phyloP scores from a whole-genome alignment of 2,329 filamentous ascomycete genomes.

The Penicillium sp. region DNA sequence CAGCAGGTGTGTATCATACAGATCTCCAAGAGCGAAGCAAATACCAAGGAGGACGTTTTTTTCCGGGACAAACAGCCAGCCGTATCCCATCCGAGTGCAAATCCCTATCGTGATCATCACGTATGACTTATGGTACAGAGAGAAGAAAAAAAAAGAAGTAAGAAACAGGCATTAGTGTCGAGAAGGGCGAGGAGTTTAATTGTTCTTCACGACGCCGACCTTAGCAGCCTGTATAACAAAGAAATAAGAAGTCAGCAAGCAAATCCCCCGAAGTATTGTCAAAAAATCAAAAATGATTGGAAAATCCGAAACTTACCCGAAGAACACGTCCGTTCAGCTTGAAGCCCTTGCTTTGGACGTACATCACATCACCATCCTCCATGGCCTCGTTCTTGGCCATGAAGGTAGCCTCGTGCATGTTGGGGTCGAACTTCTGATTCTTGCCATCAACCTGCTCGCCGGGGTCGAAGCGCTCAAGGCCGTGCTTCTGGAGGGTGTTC shows the following conservation, averaged over 20 bases:
- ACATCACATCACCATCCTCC: slow-evolving; percentile 88
- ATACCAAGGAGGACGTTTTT: slow-evolving; percentile 27
- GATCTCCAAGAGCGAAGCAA: slow-evolving; percentile 33
- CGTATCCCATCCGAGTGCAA: slow-evolving; percentile 27
- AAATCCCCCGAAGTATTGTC: too few species aligned
- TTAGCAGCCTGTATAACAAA: slow-evolving; percentile 70
- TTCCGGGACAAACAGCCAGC: slow-evolving; percentile 26
- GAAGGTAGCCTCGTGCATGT: slow-evolving; percentile 95
- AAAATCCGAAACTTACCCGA: slow-evolving; percentile 55
- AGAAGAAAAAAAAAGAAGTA: slow-evolving; percentile 17
- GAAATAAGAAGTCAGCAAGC: slow-evolving; percentile 14
- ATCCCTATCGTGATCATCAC: slow-evolving; percentile 32
- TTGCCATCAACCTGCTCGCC: slow-evolving; percentile 51
- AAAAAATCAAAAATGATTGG: neutral
- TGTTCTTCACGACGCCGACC: slow-evolving; percentile 93
- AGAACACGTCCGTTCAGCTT: slow-evolving; percentile 87
- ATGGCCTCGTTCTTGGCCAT: slow-evolving; percentile 86
- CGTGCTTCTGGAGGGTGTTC: slow-evolving; percentile 88
- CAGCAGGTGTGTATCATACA: slow-evolving; percentile 41
- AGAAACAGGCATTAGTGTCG: slow-evolving; percentile 13
- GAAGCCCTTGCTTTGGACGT: slow-evolving; percentile 95
- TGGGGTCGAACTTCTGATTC: slow-evolving; percentile 90
- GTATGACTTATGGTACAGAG: slow-evolving; percentile 43
- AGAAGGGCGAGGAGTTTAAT: slow-evolving; percentile 32
- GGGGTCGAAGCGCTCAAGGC: slow-evolving; percentile 86